A percentile compares a stretch with the other conserved stretches of the same genome.
These are phyloP conservation scores for Cyberlindnera sargentensis DNA, from an alignment of 805 yeast species.

Conservation along the genomic window DNA sequence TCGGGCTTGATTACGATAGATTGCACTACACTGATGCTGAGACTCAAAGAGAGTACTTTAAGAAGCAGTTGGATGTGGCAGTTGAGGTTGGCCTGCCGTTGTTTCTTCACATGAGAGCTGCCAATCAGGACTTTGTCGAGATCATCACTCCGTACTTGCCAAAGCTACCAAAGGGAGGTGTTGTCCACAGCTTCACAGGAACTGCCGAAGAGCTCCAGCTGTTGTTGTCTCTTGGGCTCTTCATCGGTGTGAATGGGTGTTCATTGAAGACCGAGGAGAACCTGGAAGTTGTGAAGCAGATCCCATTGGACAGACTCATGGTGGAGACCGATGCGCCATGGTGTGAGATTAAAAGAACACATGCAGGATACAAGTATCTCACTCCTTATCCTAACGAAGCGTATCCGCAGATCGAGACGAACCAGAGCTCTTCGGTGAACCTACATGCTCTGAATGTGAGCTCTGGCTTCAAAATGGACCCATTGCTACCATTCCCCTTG, in stretches of 20 bases:
- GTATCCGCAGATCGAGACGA: conserved; percentile 35
- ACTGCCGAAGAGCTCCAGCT: conserved; percentile 52
- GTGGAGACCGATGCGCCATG: conserved; percentile 98
- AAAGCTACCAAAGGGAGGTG: conserved; percentile 42
- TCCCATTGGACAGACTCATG: conserved; percentile 69
- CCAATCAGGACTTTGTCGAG: conserved; percentile 69
- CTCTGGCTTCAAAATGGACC: conserved; percentile 31
- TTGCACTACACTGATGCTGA: conserved; percentile 65
- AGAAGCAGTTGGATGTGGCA: conserved; percentile 63
- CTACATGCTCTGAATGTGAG: conserved; percentile 6
- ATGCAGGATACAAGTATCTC: conserved; percentile 59
- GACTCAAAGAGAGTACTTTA: conserved; percentile 62
- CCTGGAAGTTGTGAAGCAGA: conserved; percentile 49
- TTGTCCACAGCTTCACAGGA: conserved; percentile 95
- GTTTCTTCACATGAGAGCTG: conserved; percentile 85
- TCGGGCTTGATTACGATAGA: conserved; percentile 93
- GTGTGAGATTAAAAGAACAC: conserved; percentile 89
- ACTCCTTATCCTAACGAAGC: conserved; percentile 48
- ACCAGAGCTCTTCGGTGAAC: conserved; percentile 15
- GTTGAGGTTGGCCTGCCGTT: conserved; percentile 60
- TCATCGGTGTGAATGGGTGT: conserved; percentile 87
- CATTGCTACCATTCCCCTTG: conserved; percentile 52
- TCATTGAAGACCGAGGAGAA: conserved; percentile 77
- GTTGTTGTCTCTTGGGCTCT: conserved; percentile 53
- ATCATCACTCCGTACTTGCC: conserved; percentile 52